These are phyloP conservation scores for Schoenoplectus tabernaemontani DNA, from an alignment of 202 grass and related monocot species.

Conservation along the genomic window DNA sequence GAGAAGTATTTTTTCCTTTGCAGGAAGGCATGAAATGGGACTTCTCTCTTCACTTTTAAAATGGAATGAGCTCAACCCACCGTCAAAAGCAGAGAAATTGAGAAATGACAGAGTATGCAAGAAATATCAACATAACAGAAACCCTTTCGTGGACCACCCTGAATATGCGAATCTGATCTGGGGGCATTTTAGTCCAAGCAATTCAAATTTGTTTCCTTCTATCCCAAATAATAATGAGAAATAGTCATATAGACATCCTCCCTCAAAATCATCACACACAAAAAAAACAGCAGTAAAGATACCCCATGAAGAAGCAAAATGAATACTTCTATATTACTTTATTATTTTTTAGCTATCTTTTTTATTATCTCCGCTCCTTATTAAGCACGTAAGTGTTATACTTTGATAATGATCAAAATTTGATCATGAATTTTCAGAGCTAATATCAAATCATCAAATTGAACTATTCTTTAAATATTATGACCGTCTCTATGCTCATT, in stretches of 20 bases:
- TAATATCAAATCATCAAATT: too few relatives aligned
- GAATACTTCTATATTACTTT: too few relatives aligned
- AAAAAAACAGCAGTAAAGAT: neutral
- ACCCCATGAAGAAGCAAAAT: neutral
- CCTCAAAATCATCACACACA: too few relatives aligned
- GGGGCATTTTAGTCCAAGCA: slow-evolving; percentile 24
- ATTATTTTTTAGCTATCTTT: too few relatives aligned
- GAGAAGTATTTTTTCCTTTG: neutral
- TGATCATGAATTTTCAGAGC: too few relatives aligned
- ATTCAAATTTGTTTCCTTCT: neutral
- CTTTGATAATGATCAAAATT: too few relatives aligned
- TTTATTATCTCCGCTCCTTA: too few relatives aligned
- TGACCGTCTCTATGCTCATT: too few relatives aligned
- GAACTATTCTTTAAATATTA: too few relatives aligned
- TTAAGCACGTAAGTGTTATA: too few relatives aligned
- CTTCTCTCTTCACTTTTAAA: slow-evolving; percentile 51
- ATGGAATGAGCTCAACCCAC: slow-evolving; percentile 70
- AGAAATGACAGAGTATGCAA: slow-evolving; percentile 61
- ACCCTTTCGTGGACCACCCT: slow-evolving; percentile 72
- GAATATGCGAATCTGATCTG: slow-evolving; percentile 66
- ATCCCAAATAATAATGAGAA: slow-evolving; percentile 24
- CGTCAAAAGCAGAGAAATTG: slow-evolving; percentile 48
- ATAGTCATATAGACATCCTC: neutral
- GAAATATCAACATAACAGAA: slow-evolving; percentile 66
- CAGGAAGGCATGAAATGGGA: slow-evolving; percentile 48